Evolutionary conservation across 1,139 yeast genomes (phyloP).

Genomic region (Blastobotrys petasosporus): DNA sequence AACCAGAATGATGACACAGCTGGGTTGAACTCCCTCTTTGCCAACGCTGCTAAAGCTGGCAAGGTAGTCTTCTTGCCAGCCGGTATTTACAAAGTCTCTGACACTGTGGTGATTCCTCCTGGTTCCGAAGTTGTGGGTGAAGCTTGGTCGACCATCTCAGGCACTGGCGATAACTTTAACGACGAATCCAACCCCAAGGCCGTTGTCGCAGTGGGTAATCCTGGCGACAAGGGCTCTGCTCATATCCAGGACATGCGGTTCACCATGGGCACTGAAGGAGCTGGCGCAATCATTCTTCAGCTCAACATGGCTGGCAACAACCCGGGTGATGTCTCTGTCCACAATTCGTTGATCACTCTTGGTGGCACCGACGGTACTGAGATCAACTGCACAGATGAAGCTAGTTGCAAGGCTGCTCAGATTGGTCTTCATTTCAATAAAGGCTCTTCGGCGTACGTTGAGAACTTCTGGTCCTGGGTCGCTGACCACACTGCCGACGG

Average conservation of each 20-base stretch:
- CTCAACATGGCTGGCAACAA: constrained; percentile 11
- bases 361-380: constrained; percentile 15
- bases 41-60: constrained; percentile 6
- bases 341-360: constrained; percentile 12
- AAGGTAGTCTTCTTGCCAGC: constrained; percentile 13
- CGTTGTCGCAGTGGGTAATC: constrained; percentile 12
- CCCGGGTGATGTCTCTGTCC: constrained; percentile 13
- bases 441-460: constrained; percentile 13
- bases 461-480: constrained; percentile 17
- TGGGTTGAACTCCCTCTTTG: constrained; percentile 9
- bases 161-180: constrained; percentile 10
- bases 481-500: constrained; percentile 14
- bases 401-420: constrained; percentile 12
- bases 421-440: constrained; percentile 12
- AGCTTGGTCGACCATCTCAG: constrained; percentile 14
- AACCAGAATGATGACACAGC: constrained; percentile 15
- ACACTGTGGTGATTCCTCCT: constrained; percentile 13
- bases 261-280: constrained; percentile 10
- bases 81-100: constrained; percentile 13
- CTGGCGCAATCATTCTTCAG: constrained; percentile 13
- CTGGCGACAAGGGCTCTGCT: constrained; percentile 12
- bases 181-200: constrained; percentile 8
- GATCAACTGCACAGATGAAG: constrained; percentile 2
- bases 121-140: constrained; percentile 15
- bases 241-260: constrained; percentile 15